Base-by-base conservation (phyloP, 2,329 filamentous ascomycete genomes). In the Clonostachys solani region DNA sequence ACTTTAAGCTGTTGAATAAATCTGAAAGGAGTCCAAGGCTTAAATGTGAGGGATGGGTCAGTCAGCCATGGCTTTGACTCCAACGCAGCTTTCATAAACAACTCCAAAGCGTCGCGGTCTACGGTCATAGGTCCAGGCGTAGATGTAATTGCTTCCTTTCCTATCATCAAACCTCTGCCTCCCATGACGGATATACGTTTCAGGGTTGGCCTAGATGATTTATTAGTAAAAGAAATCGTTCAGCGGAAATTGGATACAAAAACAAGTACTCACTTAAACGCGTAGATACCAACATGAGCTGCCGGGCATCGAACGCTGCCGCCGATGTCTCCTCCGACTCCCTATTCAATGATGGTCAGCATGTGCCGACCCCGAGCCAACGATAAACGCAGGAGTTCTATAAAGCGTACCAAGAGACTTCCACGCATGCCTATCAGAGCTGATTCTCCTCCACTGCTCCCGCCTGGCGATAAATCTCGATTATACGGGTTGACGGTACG, bases 401-500 rank as follows among this genome's bases (percentile, higher is more conserved):
- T 3, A 2, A 5, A 1, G 19, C 58, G 50, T 23, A 64, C 64
- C 5, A 74, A 34, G 3, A 69, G 50, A 19, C 68, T 71, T 16
- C 71, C 71, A 4, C 68, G 59, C 36, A 72, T 59, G 2, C 66
- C 68, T 2, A 73, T 43, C 1, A 73, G 52, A 1, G 71, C 68
- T 2, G 60, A 62, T 46, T 72, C 69, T 1, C 86, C 86, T 12
- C 85, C 85, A 0, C 79, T 81, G 12, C 76, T 81, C 3, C 86
- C 85, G 7, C 86, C 86, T 0, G 81, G 74, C 0, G 78, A 81
- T 35, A 83, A 67, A 17, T 72, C 65, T 2, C 79, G 72, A 49
- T 86, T 86, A 48, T 76, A 68, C 0, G 86, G 84, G 56, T 86
- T 87, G 5, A 86, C 64, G 0, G 79, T 80, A 35, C 79, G 73